Base-by-base conservation (phyloP, 73 alveolate species). In the Symbiodinium natans region DNA sequence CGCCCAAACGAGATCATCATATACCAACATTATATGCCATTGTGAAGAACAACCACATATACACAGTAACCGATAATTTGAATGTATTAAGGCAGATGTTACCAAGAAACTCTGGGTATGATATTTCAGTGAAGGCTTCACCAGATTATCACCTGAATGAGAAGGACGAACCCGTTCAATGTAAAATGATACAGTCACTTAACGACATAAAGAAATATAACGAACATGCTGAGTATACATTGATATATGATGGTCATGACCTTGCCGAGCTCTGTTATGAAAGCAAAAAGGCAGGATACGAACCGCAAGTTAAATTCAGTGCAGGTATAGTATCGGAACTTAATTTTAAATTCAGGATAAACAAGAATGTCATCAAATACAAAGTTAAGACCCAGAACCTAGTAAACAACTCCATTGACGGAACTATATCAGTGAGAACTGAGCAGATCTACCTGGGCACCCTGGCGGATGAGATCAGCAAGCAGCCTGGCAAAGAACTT, bases 241-340 rank as follows among this genome's bases (percentile, higher is more conserved):
- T 80, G 48, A 80, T 80, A 5, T 80, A 80, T 34, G 29, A 33
- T 8, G 87, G 54, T 33, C 42, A 80, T n/a, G 48, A 80, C 36
- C 87, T 80, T 15, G 42, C 42, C 11, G 29, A 80, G 41, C 23
- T 80, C 23, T 80, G n/a, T 80, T 80, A 80, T 25, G 87, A 80
- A 1, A 80, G 87, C 87, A 80, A 34, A 8, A 3, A n/a, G 48
- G 87, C 87, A 34, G 87, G 87, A 0, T 80, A 80, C 31, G 87
- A 80, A n/a, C 87, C 48, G 29, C 87, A 80, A 80, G 46, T 80
- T n/a, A 80, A 80, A 80, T 80, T 80, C 87, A 80, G 48, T 36
- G 87, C 52, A 36, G 42, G 87, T 17, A 80, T 80, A 11, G 48
- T 80, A 17, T 80, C 87, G 41, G 52, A 80, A 80, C 54, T 80